Conservation (phyloP, 805 yeast genomes). For the Suhomyces emberorum region DNA sequence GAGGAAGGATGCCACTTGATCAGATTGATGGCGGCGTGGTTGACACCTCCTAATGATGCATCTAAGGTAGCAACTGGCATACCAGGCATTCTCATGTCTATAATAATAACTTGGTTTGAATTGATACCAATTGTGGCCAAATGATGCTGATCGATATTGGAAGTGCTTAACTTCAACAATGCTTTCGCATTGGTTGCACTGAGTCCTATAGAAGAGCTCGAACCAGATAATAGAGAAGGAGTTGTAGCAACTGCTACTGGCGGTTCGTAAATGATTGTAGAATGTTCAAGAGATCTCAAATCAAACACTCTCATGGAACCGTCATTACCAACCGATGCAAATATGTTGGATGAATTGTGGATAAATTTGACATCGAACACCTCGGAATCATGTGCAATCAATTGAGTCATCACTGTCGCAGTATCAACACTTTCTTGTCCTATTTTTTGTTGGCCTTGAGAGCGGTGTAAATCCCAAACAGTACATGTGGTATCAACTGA, state of each 20-base stretch:
- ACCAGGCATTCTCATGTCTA: slow-evolving; percentile 89
- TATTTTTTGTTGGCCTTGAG: slow-evolving; percentile 10
- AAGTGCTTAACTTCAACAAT: slow-evolving; percentile 70
- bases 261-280: slow-evolving; percentile 93
- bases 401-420: slow-evolving; percentile 78
- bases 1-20: slow-evolving; percentile 82
- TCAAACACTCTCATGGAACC: slow-evolving; percentile 94
- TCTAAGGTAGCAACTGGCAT: slow-evolving; percentile 67
- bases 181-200: slow-evolving; percentile 44
- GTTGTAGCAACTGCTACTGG: slow-evolving; percentile 9
- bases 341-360: slow-evolving; percentile 67
- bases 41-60: slow-evolving; percentile 49
- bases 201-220: slow-evolving; percentile 1
- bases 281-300: slow-evolving; percentile 82
- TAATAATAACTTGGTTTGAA: slow-evolving; percentile 59
- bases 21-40: slow-evolving; percentile 63
- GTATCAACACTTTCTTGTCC: slow-evolving; percentile 31
- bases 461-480: slow-evolving; percentile 74
- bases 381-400: slow-evolving; percentile 94
- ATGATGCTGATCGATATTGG: slow-evolving; percentile 75
- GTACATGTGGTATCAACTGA: slow-evolving; percentile 97
- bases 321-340: slow-evolving; percentile 92
- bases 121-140: slow-evolving; percentile 79
- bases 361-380: slow-evolving; percentile 90
- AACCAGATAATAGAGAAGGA: slow-evolving; percentile 5